A percentile compares a stretch with the other conserved stretches of the same genome.
phyloP scores from a whole-genome alignment of 306 rosid genomes.

The Trichosanthes truncata region DNA sequence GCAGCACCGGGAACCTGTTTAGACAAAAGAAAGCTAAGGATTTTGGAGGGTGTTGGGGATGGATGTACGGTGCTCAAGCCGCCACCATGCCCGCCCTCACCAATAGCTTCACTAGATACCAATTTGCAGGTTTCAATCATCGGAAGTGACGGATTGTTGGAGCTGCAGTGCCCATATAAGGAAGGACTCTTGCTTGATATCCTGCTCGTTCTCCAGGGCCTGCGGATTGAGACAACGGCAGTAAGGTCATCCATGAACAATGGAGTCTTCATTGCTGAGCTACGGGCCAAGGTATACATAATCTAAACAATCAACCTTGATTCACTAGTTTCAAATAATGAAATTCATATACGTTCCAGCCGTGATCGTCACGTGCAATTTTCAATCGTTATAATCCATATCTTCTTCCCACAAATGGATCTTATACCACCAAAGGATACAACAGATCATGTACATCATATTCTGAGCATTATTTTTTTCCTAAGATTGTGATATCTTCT shows the following conservation, averaged over 20 bases:
- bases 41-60: constrained; percentile 40
- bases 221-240: constrained; percentile 60
- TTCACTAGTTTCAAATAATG: not conserved
- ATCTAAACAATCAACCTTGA: not conserved
- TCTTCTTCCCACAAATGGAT: too few species aligned
- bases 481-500: not conserved
- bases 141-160: constrained; percentile 80
- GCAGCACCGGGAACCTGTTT: constrained; percentile 7
- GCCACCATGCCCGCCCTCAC: not conserved
- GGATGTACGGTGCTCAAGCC: constrained; percentile 23
- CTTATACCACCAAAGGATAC: not conserved
- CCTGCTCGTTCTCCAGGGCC: constrained; percentile 56
- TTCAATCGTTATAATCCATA: not conserved
- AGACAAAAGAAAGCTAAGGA: constrained; percentile 62
- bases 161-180: constrained; percentile 55
- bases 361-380: not conserved
- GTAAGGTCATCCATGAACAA: constrained; percentile 57
- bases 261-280: constrained; percentile 56
- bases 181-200: constrained; percentile 77
- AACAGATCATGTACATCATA: not conserved
- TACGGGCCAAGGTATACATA: constrained; percentile 53
- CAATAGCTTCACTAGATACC: constrained; percentile 13
- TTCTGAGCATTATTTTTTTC: not conserved
- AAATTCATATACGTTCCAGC: not conserved
- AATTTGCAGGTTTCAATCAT: constrained; percentile 81